Evolutionary conservation across 2,329 filamentous ascomycete genomes (phyloP).

Genomic region (Aspergillus sp.): DNA sequence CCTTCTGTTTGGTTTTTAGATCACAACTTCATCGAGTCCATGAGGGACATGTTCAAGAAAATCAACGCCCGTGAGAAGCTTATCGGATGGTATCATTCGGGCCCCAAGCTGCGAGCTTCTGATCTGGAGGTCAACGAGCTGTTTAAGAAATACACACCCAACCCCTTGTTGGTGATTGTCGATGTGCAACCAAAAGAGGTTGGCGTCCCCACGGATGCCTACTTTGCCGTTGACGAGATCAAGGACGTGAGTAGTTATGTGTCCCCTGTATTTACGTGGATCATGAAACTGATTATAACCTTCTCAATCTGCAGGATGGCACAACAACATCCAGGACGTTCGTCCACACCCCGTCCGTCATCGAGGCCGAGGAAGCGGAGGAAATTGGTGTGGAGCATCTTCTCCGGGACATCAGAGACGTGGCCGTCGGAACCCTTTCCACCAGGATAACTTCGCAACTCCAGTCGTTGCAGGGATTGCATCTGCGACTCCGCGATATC

Average conservation of each 20-base stretch:
- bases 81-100: constrained; percentile 99
- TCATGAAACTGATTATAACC: constrained; percentile 1
- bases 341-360: constrained; percentile 94
- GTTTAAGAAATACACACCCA: constrained; percentile 97
- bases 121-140: constrained; percentile 99
- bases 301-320: constrained; percentile 59
- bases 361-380: constrained; percentile 97
- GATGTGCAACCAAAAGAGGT: constrained; percentile 98
- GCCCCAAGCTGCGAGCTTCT: constrained; percentile 89
- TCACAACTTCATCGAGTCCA: constrained; percentile 98
- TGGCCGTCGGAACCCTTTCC: constrained; percentile 91
- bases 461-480: constrained; percentile 91
- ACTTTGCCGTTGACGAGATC: constrained; percentile 98
- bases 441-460: constrained; percentile 96
- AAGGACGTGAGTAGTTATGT: constrained; percentile 67
- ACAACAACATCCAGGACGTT: constrained; percentile 96
- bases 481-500: constrained; percentile 90
- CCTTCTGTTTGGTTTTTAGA: constrained; percentile 98
- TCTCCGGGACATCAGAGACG: constrained; percentile 93
- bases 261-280: not conserved
- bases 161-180: constrained; percentile 92
- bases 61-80: constrained; percentile 98
- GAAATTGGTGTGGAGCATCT: constrained; percentile 98
- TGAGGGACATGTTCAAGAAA: constrained; percentile 99
- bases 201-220: constrained; percentile 94